These are phyloP conservation scores for Fusarium robinianum DNA, from an alignment of 2,329 filamentous ascomycete species.

Conservation along the genomic window DNA sequence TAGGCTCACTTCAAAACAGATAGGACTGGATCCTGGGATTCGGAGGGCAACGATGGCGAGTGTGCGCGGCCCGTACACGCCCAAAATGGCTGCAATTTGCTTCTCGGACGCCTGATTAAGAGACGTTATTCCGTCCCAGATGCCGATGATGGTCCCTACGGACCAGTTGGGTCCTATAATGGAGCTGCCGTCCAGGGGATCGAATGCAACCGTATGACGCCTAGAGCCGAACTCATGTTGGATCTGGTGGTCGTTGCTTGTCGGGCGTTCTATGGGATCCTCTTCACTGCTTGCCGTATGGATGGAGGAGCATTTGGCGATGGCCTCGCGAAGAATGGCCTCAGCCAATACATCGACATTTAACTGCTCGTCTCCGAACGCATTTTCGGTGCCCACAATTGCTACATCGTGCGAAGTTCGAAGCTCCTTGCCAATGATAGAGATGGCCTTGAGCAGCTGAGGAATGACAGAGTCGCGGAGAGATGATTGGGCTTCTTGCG, in stretches of 20 bases:
- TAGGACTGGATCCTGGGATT: slow-evolving; percentile 43
- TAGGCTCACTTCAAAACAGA: slow-evolving; percentile 59
- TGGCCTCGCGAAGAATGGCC: slow-evolving; percentile 49
- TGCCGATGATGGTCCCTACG: slow-evolving; percentile 62
- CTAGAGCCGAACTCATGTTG: slow-evolving; percentile 37
- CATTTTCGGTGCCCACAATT: slow-evolving; percentile 55
- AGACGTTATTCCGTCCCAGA: slow-evolving; percentile 58
- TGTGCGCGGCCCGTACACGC: slow-evolving; percentile 59
- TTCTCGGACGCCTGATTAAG: slow-evolving; percentile 47
- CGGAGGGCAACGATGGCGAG: slow-evolving; percentile 60
- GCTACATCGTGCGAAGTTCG: slow-evolving; percentile 51
- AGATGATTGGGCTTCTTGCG: slow-evolving; percentile 30
- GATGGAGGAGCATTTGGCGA: slow-evolving; percentile 51
- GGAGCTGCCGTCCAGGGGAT: slow-evolving; percentile 66
- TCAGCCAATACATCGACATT: slow-evolving; percentile 62
- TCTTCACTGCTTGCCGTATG: slow-evolving; percentile 63
- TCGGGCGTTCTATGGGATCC: slow-evolving; percentile 56
- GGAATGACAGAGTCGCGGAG: slow-evolving; percentile 55
- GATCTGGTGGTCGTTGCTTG: not conserved
- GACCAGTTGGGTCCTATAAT: slow-evolving; percentile 63
- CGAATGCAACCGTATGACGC: slow-evolving; percentile 63
- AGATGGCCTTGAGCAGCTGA: slow-evolving; percentile 50
- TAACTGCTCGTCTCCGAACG: slow-evolving; percentile 63
- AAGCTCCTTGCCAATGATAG: slow-evolving; percentile 51
- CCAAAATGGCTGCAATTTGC: slow-evolving; percentile 56